Percentiles rank a stretch among this genome's conserved stretches.
phyloP scores from a whole-genome alignment of 352 stramenopile species.

The Pythium vanterpoolii region DNA sequence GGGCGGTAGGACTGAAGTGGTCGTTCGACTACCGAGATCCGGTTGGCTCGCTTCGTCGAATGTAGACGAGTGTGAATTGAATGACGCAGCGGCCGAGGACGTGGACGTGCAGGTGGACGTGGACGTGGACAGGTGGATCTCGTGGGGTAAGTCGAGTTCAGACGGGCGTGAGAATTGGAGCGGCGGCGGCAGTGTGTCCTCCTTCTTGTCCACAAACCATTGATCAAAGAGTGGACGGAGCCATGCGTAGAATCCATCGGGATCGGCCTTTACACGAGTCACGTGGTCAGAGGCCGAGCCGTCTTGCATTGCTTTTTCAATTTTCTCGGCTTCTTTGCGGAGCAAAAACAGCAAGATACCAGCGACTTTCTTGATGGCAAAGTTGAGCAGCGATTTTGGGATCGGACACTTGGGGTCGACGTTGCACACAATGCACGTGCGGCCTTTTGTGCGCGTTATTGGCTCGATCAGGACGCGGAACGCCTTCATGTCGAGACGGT shows the following conservation, averaged over 20 bases:
- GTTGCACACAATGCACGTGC: constrained; percentile 76
- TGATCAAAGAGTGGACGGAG: constrained; percentile 57
- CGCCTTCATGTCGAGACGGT: constrained; percentile 69
- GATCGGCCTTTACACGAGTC: constrained; percentile 55
- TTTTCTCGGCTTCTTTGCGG: constrained; percentile 71
- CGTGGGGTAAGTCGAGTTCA: constrained; percentile 3
- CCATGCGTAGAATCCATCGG: constrained; percentile 76
- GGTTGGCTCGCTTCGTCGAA: not conserved
- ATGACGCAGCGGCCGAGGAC: constrained; percentile 9
- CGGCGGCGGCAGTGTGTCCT: constrained; percentile 31
- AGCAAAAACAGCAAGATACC: constrained; percentile 75
- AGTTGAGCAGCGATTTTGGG: constrained; percentile 69
- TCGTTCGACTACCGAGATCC: not conserved
- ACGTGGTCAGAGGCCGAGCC: constrained; percentile 51
- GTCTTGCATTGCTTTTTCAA: constrained; percentile 55
- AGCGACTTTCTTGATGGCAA: constrained; percentile 81
- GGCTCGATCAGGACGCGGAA: constrained; percentile 79
- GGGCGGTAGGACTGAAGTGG: not conserved
- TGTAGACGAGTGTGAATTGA: constrained; percentile 11
- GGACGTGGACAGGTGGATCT: constrained; percentile 6
- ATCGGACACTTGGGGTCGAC: constrained; percentile 77
- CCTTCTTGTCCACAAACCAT: constrained; percentile 54
- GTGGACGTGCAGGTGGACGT: not conserved
- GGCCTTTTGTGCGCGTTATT: constrained; percentile 54
- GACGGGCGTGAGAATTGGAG: constrained; percentile 22